Evolutionary conservation across 495 filamentous ascomycete species (phyloP), one percentile per base, ranked within the genome.

Genomic region (Penicillium turbatum): DNA sequence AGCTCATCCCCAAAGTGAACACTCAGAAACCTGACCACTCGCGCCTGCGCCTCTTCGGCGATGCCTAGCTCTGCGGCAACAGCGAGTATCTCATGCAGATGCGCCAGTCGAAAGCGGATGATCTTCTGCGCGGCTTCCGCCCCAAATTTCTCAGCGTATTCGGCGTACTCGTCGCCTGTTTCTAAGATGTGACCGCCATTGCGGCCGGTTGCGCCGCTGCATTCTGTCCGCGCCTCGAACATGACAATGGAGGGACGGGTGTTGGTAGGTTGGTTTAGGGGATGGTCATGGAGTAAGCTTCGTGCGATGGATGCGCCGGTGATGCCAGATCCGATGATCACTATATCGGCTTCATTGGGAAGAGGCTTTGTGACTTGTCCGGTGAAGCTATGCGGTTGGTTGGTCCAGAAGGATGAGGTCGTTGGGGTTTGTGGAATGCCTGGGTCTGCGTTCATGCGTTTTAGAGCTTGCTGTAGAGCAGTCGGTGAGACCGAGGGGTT

Each of bases 171-270:
- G 29, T 69, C 64, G 2, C 42, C 60, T 12, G 64, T 63, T 16
- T 69, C 63, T 1, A 70, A 55, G 0, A 73, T 65, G 43, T 75
- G 72, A 0, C 72, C 72, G 0, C 74, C 73, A 49, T 77, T 77
- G 0, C 89, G 72, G 0, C 89, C 89, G 0, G 90, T 93, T 15
- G 89, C 90, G 13, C 90, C 90, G 72, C 78, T 89, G 63, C 87
- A 91, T 8, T 84, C 82, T 67, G 88, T 83, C 44, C 89, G 77
- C 5, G 89, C 88, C 67, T 95, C 90, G 2, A 95, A 72, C 77
- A 93, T 84, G 1, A 90, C 76, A 1, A 91, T 66, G 8, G 69
- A 76, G 3, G 57, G 64, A 31, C 44, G 21, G 29, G 50, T 45
- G 69, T 55, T 56, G 65, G 62, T 47, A 59, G 55, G 55, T 1